Evolutionary conservation across 1,284 basidiomycete genomes (phyloP).

Genomic region (Flammula alnicola): DNA sequence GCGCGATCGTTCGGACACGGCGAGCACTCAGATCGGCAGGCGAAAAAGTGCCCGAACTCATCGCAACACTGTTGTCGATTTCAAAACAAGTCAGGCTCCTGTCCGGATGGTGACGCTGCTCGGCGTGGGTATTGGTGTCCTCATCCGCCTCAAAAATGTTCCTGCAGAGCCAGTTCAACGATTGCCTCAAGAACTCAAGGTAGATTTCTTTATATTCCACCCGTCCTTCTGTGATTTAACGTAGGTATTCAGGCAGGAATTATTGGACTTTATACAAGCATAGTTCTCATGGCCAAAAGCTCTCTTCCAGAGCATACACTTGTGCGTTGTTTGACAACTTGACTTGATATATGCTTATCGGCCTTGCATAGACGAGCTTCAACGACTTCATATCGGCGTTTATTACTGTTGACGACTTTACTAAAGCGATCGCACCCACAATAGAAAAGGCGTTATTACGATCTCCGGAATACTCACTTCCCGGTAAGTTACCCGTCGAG

Average conservation of each 20-base stretch:
- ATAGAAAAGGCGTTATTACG: constrained; percentile 78
- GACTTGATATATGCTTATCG: constrained; percentile 1
- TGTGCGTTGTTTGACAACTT: constrained; percentile 40
- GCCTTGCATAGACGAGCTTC: constrained; percentile 39
- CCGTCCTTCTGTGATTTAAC: not conserved
- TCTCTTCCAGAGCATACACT: constrained; percentile 53
- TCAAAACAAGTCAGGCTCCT: constrained; percentile 55
- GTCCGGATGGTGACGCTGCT: constrained; percentile 56
- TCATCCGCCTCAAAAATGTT: constrained; percentile 59
- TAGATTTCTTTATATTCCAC: constrained; percentile 23
- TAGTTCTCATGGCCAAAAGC: constrained; percentile 62
- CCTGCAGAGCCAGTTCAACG: constrained; percentile 45
- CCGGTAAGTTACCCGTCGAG: constrained; percentile 44
- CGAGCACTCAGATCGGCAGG: constrained; percentile 66
- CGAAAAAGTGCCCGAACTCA: constrained; percentile 49
- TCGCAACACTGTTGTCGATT: constrained; percentile 52
- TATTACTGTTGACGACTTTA: constrained; percentile 57
- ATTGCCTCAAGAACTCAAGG: constrained; percentile 50
- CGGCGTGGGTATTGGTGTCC: constrained; percentile 65
- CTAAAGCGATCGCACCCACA: constrained; percentile 56
- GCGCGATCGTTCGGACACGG: constrained; percentile 62
- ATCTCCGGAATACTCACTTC: constrained; percentile 73
- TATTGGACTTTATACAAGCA: constrained; percentile 52
- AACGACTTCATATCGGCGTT: constrained; percentile 63
- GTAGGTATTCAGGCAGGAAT: constrained; percentile 50